These are phyloP conservation scores for Phytophthora pluvialis DNA, from an alignment of 352 stramenopile genomes.

Conservation along the genomic window DNA sequence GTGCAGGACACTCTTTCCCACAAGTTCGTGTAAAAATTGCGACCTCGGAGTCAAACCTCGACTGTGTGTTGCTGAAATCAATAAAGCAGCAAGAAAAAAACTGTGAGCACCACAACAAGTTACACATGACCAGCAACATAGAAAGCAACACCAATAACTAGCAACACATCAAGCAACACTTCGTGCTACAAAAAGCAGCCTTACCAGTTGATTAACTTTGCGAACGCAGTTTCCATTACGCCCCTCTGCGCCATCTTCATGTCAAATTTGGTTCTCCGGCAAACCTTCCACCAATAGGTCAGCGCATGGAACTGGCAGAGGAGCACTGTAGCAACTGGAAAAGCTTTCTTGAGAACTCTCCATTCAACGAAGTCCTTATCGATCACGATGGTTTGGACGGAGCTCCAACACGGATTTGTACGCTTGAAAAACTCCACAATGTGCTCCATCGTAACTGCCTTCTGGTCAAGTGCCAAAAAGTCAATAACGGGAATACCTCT, in stretches of 20 bases:
- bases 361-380: conserved; percentile 18
- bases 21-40: not conserved
- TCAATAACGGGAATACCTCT: conserved; percentile 25
- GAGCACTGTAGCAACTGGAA: conserved; percentile 5
- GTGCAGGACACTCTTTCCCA: not conserved
- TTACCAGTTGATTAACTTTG: conserved; percentile 14
- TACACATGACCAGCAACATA: conserved; percentile 1
- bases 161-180: conserved; percentile 8
- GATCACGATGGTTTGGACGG: conserved; percentile 7
- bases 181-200: not conserved
- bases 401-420: conserved; percentile 12
- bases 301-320: conserved; percentile 13
- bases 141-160: not conserved
- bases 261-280: not conserved
- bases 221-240: not conserved
- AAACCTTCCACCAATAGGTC: conserved; percentile 12
- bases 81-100: not conserved
- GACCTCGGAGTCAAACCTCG: conserved; percentile 3
- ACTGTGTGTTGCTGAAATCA: not conserved
- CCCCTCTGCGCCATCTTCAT: no score
- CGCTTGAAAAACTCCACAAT: conserved; percentile 33
- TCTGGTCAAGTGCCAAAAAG: conserved; percentile 27
- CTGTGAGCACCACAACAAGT: not conserved
- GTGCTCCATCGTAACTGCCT: conserved; percentile 11
- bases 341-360: not conserved